phyloP scores from a whole-genome alignment of 192 early-diverging fungal genomes.

The Podila horticola region DNA sequence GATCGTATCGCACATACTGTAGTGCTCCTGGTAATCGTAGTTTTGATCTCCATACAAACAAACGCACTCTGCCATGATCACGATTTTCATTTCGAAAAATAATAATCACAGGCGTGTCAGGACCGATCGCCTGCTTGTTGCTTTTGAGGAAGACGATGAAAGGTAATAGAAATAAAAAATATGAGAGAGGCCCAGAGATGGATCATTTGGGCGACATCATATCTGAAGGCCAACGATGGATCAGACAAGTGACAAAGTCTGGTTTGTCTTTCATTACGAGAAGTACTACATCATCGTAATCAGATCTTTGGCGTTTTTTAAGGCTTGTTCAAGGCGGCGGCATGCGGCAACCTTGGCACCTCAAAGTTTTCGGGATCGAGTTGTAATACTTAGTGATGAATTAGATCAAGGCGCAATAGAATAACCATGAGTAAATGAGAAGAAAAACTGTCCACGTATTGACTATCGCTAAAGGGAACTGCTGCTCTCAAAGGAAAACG shows the following conservation, averaged over 20 bases:
- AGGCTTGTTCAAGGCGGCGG: constrained; percentile 15
- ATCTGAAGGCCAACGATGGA: constrained; percentile 29
- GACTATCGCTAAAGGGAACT: neutral
- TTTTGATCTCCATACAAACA: too few relatives aligned
- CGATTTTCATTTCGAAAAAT: too few relatives aligned
- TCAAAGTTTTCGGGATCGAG: neutral
- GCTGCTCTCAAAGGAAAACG: neutral
- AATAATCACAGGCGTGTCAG: too few relatives aligned
- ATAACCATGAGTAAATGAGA: neutral
- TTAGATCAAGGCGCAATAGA: neutral
- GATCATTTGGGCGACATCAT: too few relatives aligned
- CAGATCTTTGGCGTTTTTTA: constrained; percentile 11
- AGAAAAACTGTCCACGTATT: neutral
- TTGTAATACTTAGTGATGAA: neutral
- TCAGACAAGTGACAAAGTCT: constrained; percentile 22
- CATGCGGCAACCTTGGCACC: constrained; percentile 22
- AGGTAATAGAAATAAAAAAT: too few relatives aligned
- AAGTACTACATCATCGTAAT: constrained; percentile 28
- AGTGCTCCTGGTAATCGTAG: too few relatives aligned
- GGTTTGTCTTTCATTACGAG: constrained; percentile 19
- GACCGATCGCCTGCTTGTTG: too few relatives aligned
- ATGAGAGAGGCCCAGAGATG: too few relatives aligned
- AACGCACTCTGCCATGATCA: too few relatives aligned
- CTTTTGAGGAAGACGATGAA: too few relatives aligned
- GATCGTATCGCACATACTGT: too few relatives aligned